These are phyloP conservation scores for Phytophthora aleatoria DNA, from an alignment of 352 stramenopile species.

Conservation along the genomic window DNA sequence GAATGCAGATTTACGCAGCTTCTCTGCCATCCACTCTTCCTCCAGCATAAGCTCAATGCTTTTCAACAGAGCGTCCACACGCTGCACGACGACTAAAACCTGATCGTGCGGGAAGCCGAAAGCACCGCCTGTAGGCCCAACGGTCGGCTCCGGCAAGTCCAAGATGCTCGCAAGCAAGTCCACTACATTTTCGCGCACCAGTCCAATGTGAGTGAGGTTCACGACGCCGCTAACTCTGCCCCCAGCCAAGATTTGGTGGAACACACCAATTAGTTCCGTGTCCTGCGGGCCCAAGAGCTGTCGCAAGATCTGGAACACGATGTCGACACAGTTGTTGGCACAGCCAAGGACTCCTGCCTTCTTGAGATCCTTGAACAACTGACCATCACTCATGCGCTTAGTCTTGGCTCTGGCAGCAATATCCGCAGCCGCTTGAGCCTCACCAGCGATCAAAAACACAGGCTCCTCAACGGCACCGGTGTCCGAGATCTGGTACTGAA, in stretches of 20 bases:
- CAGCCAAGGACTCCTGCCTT: conserved; percentile 78
- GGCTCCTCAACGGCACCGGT: conserved; percentile 81
- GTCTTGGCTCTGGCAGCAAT: conserved; percentile 66
- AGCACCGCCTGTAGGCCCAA: conserved; percentile 51
- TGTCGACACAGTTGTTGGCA: conserved; percentile 80
- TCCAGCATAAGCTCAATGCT: conserved; percentile 87
- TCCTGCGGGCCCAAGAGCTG: conserved; percentile 81
- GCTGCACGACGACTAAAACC: conserved; percentile 76
- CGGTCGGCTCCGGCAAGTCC: conserved; percentile 78
- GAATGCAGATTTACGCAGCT: conserved; percentile 79
- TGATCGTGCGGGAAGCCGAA: conserved; percentile 79
- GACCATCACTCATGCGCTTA: conserved; percentile 59
- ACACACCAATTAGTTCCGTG: conserved; percentile 60
- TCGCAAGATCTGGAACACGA: conserved; percentile 80
- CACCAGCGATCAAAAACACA: conserved; percentile 86
- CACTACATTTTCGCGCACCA: conserved; percentile 84
- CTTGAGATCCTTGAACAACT: conserved; percentile 72
- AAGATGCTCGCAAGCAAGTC: conserved; percentile 85
- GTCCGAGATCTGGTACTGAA: conserved; percentile 90
- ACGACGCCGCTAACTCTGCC: conserved; percentile 57
- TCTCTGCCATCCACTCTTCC: conserved; percentile 88
- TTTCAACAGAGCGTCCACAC: conserved; percentile 78
- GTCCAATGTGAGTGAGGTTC: conserved; percentile 75
- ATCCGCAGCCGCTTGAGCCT: conserved; percentile 73
- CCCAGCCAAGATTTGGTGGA: conserved; percentile 68